These are phyloP conservation scores for Sordaria brevicollis DNA, from an alignment of 495 filamentous ascomycete genomes.

Conservation along the genomic window DNA sequence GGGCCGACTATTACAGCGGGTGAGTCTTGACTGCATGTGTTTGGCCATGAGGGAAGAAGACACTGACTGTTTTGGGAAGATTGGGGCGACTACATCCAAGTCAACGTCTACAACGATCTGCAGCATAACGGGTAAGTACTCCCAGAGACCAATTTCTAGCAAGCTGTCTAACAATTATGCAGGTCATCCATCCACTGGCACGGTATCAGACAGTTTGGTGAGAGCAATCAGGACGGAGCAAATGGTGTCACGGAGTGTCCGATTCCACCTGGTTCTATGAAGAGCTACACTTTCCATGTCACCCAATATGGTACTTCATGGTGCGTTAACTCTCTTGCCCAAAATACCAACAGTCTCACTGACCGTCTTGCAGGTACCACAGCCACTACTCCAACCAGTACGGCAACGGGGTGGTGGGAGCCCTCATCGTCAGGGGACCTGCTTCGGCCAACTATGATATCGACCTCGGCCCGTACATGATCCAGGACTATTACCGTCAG, in stretches of 20 bases:
- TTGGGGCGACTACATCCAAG: conserved; percentile 49
- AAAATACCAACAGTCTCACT: background rate
- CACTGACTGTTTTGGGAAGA: conserved; percentile 35
- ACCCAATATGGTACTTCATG: conserved; percentile 47
- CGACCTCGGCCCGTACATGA: conserved; percentile 37
- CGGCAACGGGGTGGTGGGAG: conserved; percentile 38
- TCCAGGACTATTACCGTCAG: conserved; percentile 40
- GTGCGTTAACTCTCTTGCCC: conserved; percentile 17
- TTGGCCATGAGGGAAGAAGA: background rate
- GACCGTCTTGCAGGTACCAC: conserved; percentile 30
- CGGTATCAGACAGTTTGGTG: conserved; percentile 31
- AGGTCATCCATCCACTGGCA: conserved; percentile 44
- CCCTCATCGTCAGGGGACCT: conserved; percentile 39
- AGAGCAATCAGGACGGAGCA: conserved; percentile 28
- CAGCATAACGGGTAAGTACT: conserved; percentile 23
- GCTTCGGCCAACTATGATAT: conserved; percentile 40
- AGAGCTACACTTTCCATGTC: conserved; percentile 18
- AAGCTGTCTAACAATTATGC: background rate
- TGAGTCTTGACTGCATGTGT: background rate
- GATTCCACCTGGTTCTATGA: conserved; percentile 30
- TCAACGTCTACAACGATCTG: conserved; percentile 47
- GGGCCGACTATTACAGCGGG: conserved; percentile 17
- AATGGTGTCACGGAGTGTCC: conserved; percentile 40
- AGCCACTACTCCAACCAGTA: conserved; percentile 48
- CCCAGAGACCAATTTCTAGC: background rate